These are phyloP conservation scores for Marchantia polymorpha DNA, from an alignment of 225 moss, liverwort and hornwort species.

Conservation along the genomic window DNA sequence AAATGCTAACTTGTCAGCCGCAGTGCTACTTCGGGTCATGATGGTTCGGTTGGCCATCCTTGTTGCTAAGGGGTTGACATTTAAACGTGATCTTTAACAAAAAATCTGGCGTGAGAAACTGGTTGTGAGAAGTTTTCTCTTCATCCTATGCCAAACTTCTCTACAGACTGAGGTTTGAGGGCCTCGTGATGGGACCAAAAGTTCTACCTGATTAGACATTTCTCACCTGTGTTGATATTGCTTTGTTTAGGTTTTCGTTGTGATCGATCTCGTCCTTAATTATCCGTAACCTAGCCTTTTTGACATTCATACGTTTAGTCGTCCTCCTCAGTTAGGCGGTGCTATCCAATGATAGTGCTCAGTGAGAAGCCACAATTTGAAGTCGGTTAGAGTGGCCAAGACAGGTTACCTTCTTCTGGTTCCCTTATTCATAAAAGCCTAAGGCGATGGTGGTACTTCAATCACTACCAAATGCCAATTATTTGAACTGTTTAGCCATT, in stretches of 20 bases:
- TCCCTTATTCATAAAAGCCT: no score
- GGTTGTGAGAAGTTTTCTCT: background rate
- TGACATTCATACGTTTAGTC: no score
- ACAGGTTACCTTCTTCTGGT: no score
- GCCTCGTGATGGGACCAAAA: no score
- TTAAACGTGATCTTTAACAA: background rate
- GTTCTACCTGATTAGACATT: background rate
- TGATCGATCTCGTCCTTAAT: background rate
- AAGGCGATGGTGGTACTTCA: no score
- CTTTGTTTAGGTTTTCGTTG: background rate
- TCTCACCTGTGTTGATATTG: background rate
- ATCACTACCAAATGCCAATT: no score
- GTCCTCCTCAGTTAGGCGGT: no score
- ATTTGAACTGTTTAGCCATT: no score
- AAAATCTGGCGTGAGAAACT: background rate
- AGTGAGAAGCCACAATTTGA: no score
- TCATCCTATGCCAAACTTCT: background rate
- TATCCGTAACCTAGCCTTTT: no score
- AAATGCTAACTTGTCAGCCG: background rate
- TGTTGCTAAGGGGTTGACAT: background rate
- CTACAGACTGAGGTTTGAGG: background rate
- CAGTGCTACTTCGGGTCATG: background rate
- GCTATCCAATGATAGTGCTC: no score
- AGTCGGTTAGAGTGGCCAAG: no score
- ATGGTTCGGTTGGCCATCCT: constrained; percentile 10